phyloP scores from a whole-genome alignment of 441 rosid species.

The Syzygium malaccense region DNA sequence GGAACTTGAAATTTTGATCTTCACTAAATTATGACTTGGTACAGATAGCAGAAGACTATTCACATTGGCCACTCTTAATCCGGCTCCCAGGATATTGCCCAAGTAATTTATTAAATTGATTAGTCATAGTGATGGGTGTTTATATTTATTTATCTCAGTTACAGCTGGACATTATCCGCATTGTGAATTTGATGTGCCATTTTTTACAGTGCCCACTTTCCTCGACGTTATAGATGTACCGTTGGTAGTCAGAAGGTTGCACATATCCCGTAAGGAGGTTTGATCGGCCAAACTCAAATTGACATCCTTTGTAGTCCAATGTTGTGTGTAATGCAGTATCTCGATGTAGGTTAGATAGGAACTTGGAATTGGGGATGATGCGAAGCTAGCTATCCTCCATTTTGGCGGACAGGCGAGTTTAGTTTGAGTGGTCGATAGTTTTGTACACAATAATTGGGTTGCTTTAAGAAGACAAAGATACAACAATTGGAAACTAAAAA shows the following conservation, averaged over 20 bases:
- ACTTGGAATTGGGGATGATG: slow-evolving; percentile 77
- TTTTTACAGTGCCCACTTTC: slow-evolving; percentile 89
- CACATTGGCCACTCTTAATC: slow-evolving; percentile 86
- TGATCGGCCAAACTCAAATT: slow-evolving; percentile 9
- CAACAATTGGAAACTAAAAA: not conserved
- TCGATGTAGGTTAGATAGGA: slow-evolving; percentile 70
- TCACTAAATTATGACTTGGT: not conserved
- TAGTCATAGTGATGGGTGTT: not conserved
- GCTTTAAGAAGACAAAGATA: not conserved
- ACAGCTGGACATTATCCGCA: not conserved
- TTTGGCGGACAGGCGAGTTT: slow-evolving; percentile 95
- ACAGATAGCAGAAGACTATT: slow-evolving; percentile 99
- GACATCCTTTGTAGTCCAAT: not conserved
- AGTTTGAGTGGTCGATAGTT: not conserved
- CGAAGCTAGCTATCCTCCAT: slow-evolving; percentile 88
- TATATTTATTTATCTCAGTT: not conserved
- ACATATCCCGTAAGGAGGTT: slow-evolving; percentile 92
- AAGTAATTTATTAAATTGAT: slow-evolving; percentile 40
- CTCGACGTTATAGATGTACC: slow-evolving; percentile 97
- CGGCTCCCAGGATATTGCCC: slow-evolving; percentile 99
- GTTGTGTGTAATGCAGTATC: not conserved
- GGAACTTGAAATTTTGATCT: not conserved
- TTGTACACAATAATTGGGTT: not conserved
- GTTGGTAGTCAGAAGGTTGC: slow-evolving; percentile 93
- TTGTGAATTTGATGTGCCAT: not conserved